Base-by-base conservation (phyloP, 1,284 basidiomycete genomes). In the Fomitopsis palustris region DNA sequence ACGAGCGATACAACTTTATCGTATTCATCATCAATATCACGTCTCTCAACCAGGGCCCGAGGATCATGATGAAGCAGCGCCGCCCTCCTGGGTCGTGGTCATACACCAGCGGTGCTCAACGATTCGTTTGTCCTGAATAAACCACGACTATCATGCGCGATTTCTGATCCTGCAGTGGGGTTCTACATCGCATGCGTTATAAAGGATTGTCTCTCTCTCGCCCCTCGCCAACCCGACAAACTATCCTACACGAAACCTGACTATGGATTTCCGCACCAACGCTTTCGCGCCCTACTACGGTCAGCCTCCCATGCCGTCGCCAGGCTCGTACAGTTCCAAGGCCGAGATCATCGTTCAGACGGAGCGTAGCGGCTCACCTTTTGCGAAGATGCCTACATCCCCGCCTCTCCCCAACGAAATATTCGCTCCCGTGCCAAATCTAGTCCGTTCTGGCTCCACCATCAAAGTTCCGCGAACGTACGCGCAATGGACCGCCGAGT, bases 401-500 rank as follows among this genome's bases (percentile, higher is more conserved):
- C 33, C 49, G 27, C 31, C 33, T 31, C 1, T 35, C 29, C 9
- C 19, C 7, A 37, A 35, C 29, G 21, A 52, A 16, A n/a, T 35
- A 17, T 1, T 3, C n/a, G 19, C 9, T n/a, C 23, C 45, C 14
- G 2, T 12, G 12, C 45, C 49, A 17, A 52, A 31, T 8, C 5
- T 52, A 5, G 31, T 21, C 12, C 49, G 49, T 10, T 31, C 49
- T 5, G 25, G 47, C 29, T 29, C 49, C 31, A 35, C 49, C 17
- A 52, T 52, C 53, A 54, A 54, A 23, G 39, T 38, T 19, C 53
- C 53, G 37, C 38, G 39, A 38, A 54, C 53, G 17, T 42, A 23
- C 21, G 39, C 53, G 25, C 37, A 54, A 23, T 54, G 53, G 53
- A 39, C 39, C 17, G 39, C 23, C 16, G 53, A 38, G 16, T 21